Conservation (phyloP, 2,329 filamentous ascomycete genomes). For the Chalaropsis ovoidea region DNA sequence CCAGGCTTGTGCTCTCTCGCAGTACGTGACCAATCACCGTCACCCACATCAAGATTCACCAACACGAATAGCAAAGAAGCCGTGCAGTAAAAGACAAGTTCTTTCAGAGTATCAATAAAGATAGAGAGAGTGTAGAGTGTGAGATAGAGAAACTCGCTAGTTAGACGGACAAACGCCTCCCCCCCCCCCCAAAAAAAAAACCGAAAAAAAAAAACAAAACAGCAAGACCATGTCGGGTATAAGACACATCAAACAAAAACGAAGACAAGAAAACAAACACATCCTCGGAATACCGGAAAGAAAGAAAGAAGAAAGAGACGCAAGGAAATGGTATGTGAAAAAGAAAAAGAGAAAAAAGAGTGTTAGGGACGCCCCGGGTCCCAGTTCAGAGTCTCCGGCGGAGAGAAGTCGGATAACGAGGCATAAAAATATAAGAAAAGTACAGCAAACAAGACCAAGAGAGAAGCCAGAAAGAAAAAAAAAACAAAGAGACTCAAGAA, state of each 20-base stretch:
- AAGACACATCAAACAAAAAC: conserved; percentile 9
- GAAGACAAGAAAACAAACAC: neutral
- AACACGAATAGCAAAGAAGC: neutral
- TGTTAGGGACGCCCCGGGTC: neutral
- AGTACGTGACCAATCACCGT: too few species aligned
- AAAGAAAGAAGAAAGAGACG: neutral
- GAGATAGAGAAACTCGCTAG: conserved; percentile 6
- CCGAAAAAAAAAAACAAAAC: neutral
- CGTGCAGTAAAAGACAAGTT: neutral
- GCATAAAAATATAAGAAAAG: conserved; percentile 11
- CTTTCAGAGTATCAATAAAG: neutral
- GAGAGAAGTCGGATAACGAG: conserved; percentile 7
- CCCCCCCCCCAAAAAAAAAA: neutral
- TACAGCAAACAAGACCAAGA: conserved; percentile 13
- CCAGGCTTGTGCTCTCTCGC: too few species aligned
- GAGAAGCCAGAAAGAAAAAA: neutral
- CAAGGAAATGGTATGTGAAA: conserved; percentile 7
- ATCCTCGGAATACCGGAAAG: neutral
- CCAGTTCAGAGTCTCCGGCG: neutral
- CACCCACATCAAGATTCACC: too few species aligned
- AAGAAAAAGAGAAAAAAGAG: conserved; percentile 14
- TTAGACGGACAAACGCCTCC: neutral
- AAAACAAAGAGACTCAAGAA: conserved; percentile 12
- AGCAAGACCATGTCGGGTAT: conserved; percentile 13
- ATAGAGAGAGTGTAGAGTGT: neutral